phyloP scores from a whole-genome alignment of 2,329 filamentous ascomycete species.

The Fusarium sp. region DNA sequence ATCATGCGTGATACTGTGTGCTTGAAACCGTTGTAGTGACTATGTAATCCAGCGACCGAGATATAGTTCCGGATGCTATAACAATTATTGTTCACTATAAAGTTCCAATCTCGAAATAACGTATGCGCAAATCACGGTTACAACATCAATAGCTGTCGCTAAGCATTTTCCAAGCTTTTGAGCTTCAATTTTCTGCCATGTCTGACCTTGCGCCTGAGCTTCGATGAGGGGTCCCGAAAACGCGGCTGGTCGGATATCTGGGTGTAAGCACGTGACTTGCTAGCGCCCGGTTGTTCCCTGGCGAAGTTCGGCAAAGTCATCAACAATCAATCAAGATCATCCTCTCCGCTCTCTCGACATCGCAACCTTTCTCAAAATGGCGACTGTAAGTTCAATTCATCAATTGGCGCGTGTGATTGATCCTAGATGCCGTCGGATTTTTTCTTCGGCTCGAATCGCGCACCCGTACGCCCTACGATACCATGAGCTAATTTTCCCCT shows the following conservation, averaged over 20 bases:
- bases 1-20: conserved; percentile 4
- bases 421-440: conserved; percentile 36
- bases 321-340: conserved; percentile 63
- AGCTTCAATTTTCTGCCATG: conserved; percentile 2
- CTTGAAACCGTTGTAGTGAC: neutral
- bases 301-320: conserved; percentile 62
- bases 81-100: neutral
- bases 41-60: neutral
- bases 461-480: conserved; percentile 39
- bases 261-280: conserved; percentile 53
- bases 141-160: neutral
- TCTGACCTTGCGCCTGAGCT: neutral
- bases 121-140: neutral
- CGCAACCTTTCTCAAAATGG: conserved; percentile 73
- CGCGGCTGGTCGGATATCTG: conserved; percentile 31
- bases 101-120: neutral
- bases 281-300: conserved; percentile 52
- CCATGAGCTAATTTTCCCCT: conserved; percentile 70
- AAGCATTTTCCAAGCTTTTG: neutral
- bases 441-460: conserved; percentile 19
- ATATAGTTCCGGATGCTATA: neutral
- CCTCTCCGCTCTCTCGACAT: conserved; percentile 64
- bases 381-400: conserved; percentile 71
- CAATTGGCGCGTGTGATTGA: conserved; percentile 49
- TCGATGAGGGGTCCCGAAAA: conserved; percentile 47